A percentile compares a stretch with the other conserved stretches of the same genome.
Evolutionary conservation across 2,329 filamentous ascomycete genomes (phyloP).

Genomic region (Penicillium aurantiogriseum): DNA sequence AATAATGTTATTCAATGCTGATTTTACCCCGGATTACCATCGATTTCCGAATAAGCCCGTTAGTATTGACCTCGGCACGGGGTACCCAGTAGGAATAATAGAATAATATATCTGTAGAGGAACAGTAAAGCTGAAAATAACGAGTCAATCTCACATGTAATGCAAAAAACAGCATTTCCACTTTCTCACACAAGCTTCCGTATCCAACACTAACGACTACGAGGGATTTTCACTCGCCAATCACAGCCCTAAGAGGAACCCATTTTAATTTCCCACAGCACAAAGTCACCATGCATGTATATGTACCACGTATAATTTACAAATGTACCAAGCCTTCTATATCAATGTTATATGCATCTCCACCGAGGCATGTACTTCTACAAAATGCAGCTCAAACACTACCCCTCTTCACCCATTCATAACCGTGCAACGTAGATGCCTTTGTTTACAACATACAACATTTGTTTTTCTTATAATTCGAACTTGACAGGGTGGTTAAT

Average conservation of each 20-base stretch:
- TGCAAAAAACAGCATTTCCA: not conserved
- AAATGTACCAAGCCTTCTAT: not conserved
- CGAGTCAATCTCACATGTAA: slow-evolving; percentile 1
- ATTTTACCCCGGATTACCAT: slow-evolving; percentile 9
- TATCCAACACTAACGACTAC: slow-evolving; percentile 3
- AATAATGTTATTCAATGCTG: not conserved
- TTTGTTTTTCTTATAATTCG: not conserved
- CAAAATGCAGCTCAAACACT: not conserved
- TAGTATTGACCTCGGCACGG: not conserved
- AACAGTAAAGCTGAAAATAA: not conserved
- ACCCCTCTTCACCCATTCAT: not conserved
- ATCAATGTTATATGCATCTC: not conserved
- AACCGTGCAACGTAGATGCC: not conserved
- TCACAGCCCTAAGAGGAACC: not conserved
- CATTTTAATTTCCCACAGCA: slow-evolving; percentile 6
- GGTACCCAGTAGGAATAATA: not conserved
- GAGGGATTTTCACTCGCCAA: slow-evolving; percentile 12
- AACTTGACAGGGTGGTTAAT: not conserved
- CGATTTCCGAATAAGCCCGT: slow-evolving; percentile 2
- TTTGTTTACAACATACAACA: not conserved
- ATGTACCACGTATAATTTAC: not conserved
- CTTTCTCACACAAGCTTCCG: slow-evolving; percentile 9
- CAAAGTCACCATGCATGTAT: not conserved
- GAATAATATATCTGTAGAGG: not conserved
- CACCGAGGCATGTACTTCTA: not conserved